phyloP scores from a whole-genome alignment of 1,139 yeast genomes.

The Geotrichum restrictum region DNA sequence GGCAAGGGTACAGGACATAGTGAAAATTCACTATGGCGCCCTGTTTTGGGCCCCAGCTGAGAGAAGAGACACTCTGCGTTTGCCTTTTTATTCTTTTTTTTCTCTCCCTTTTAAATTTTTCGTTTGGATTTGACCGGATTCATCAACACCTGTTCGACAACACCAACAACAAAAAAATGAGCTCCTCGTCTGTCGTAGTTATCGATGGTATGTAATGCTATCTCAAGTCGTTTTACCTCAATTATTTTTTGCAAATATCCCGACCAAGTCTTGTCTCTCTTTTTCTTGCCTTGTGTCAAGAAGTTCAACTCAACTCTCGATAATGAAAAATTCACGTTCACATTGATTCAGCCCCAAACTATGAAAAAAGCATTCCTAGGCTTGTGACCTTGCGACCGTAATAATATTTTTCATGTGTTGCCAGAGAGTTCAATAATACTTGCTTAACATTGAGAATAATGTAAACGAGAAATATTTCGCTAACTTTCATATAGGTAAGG shows the following conservation, averaged over 20 bases:
- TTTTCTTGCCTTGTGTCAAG: no score
- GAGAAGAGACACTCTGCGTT: background rate
- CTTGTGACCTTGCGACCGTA: no score
- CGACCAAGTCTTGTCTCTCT: no score
- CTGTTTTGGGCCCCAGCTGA: background rate
- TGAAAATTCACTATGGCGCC: background rate
- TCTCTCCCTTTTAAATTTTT: background rate
- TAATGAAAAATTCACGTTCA: no score
- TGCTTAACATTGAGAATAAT: background rate
- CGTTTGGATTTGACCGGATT: conserved; percentile 3
- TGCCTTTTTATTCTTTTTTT: background rate
- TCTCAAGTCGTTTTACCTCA: no score
- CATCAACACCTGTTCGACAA: conserved; percentile 9
- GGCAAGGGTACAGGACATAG: background rate
- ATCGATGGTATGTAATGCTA: conserved; percentile 18
- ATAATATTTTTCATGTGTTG: no score
- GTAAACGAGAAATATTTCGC: no score
- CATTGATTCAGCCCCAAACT: no score
- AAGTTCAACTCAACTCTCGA: no score
- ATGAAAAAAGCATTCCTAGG: no score
- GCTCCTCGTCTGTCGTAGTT: conserved; percentile 17
- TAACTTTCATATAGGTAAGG: conserved; percentile 61
- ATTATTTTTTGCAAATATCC: no score
- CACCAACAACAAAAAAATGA: conserved; percentile 16
- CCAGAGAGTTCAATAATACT: no score